These are phyloP conservation scores for Saccharomycopsis fibuligera DNA, from an alignment of 805 yeast genomes.

Conservation along the genomic window DNA sequence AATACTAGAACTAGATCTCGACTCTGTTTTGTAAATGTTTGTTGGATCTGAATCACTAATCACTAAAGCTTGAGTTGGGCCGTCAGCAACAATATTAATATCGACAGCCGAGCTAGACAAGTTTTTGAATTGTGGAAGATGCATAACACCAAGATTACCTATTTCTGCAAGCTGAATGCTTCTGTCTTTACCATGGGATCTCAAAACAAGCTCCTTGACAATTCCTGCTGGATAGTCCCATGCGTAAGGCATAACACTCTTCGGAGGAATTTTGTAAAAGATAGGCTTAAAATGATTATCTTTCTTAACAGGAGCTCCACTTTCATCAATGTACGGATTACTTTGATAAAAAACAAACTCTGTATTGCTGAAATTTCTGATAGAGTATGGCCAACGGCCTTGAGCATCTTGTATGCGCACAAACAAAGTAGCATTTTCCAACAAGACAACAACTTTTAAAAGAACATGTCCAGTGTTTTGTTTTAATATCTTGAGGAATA, in stretches of 20 bases:
- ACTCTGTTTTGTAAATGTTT: slow-evolving; percentile 61
- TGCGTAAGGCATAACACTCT: slow-evolving; percentile 95
- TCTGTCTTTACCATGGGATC: slow-evolving; percentile 69
- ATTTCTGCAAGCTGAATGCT: slow-evolving; percentile 85
- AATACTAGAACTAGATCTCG: slow-evolving; percentile 28
- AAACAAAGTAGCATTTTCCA: slow-evolving; percentile 81
- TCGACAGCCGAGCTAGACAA: slow-evolving; percentile 57
- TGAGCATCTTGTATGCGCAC: slow-evolving; percentile 68
- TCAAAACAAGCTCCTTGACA: slow-evolving; percentile 69
- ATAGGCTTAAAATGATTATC: slow-evolving; percentile 67
- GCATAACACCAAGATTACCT: slow-evolving; percentile 84
- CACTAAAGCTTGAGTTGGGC: slow-evolving; percentile 84
- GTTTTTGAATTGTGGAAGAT: slow-evolving; percentile 46
- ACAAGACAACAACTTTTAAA: slow-evolving; percentile 61
- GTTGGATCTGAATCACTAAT: slow-evolving; percentile 78
- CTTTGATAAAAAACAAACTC: slow-evolving; percentile 84
- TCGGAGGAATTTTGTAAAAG: slow-evolving; percentile 74
- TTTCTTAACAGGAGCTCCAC: slow-evolving; percentile 43
- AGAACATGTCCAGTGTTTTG: slow-evolving; percentile 62
- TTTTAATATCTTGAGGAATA: slow-evolving; percentile 63
- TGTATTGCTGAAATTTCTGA: slow-evolving; percentile 81
- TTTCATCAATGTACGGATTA: slow-evolving; percentile 62
- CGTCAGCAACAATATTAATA: slow-evolving; percentile 91
- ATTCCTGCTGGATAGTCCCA: slow-evolving; percentile 96
- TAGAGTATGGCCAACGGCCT: slow-evolving; percentile 86